phyloP scores from a whole-genome alignment of 1,284 basidiomycete species.

The Porodaedalea pini region DNA sequence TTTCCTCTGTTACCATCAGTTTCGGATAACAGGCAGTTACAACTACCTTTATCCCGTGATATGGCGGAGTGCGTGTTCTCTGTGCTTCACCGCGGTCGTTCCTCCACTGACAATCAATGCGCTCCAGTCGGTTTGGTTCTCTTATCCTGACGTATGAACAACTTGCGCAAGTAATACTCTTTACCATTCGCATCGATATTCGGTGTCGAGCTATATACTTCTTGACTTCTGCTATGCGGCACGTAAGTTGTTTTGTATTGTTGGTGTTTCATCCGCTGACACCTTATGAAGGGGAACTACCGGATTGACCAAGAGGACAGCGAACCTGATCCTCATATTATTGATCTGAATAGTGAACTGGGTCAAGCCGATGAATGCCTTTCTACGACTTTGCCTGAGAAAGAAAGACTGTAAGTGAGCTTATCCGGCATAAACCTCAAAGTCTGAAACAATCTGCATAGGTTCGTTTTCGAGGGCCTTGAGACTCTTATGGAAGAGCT shows the following conservation, averaged over 20 bases:
- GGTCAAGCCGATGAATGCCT: conserved; percentile 74
- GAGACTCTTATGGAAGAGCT: conserved; percentile 85
- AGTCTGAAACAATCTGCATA: conserved; percentile 28
- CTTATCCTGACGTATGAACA: conserved; percentile 88
- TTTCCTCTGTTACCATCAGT: conserved; percentile 39
- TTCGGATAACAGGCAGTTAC: conserved; percentile 46
- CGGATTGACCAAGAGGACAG: conserved; percentile 75
- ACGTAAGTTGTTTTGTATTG: conserved; percentile 42
- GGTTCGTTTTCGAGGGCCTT: conserved; percentile 86
- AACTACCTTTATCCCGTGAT: conserved; percentile 77
- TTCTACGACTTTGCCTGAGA: conserved; percentile 55
- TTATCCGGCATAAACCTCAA: neutral
- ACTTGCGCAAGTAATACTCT: conserved; percentile 81
- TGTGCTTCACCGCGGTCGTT: conserved; percentile 1
- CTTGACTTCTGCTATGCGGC: conserved; percentile 73
- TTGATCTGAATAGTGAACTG: conserved; percentile 84
- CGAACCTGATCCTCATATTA: conserved; percentile 88
- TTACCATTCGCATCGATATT: conserved; percentile 87
- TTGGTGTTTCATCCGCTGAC: conserved; percentile 8
- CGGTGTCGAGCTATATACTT: conserved; percentile 84
- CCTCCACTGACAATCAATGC: conserved; percentile 18
- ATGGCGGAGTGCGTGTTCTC: conserved; percentile 72
- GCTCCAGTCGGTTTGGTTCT: conserved; percentile 79
- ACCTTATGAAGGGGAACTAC: conserved; percentile 69
- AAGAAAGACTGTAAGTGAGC: conserved; percentile 61